A percentile compares a stretch with the other conserved stretches of the same genome.
phyloP scores from a whole-genome alignment of 257 asterid genomes.

The Striga asiatica region DNA sequence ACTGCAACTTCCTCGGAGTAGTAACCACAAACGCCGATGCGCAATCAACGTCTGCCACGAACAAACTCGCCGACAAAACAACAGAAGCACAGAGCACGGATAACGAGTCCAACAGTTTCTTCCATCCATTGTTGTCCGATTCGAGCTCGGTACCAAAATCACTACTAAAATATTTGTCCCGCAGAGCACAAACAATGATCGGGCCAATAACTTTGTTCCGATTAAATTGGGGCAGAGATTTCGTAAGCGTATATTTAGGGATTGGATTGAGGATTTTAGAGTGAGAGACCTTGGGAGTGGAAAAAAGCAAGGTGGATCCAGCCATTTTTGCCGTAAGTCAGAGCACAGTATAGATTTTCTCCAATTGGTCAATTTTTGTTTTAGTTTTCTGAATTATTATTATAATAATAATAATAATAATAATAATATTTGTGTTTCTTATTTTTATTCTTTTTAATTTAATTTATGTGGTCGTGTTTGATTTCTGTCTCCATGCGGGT shows the following conservation, averaged over 20 bases:
- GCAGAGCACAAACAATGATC: conserved; percentile 29
- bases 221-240: conserved; percentile 13
- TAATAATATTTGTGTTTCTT: too few relatives aligned
- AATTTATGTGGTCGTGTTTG: conserved; percentile 22
- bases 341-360: conserved; percentile 12
- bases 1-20: conserved; percentile 65
- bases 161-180: conserved; percentile 18
- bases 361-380: conserved; percentile 21
- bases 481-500: too few relatives aligned
- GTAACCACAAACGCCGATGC: conserved; percentile 73
- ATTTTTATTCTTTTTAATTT: neutral
- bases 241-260: conserved; percentile 25
- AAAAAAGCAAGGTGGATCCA: conserved; percentile 38
- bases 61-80: conserved; percentile 66
- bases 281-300: conserved; percentile 24
- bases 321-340: conserved; percentile 27
- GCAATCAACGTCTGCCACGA: conserved; percentile 48
- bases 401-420: too few relatives aligned
- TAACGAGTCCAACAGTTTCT: conserved; percentile 48
- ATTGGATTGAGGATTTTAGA: conserved; percentile 12
- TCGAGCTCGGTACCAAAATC: conserved; percentile 23
- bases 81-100: conserved; percentile 67
- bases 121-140: conserved; percentile 18
- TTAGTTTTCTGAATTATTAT: neutral
- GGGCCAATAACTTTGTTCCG: conserved; percentile 20